Evolutionary conservation across 2,329 filamentous ascomycete genomes (phyloP).

Genomic region (Tolypocladium amazonense): DNA sequence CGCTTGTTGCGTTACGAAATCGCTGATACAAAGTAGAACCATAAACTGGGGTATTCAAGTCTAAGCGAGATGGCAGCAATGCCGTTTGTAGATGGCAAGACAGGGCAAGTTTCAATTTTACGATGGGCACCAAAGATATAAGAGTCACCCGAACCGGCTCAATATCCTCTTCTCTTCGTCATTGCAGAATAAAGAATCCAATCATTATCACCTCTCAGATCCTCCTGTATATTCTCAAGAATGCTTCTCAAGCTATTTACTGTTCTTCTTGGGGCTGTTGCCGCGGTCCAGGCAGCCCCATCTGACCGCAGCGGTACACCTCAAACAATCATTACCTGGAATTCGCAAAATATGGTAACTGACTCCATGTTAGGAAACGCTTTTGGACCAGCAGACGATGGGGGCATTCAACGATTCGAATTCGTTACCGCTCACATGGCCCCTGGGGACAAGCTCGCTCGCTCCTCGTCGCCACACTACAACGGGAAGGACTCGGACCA

Average conservation of each 20-base stretch:
- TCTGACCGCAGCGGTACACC: not conserved
- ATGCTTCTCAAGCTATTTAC: not conserved
- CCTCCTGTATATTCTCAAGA: not conserved
- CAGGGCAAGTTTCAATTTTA: no score
- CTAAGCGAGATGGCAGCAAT: no score
- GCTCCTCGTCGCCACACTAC: constrained; percentile 3
- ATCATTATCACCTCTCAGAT: no score
- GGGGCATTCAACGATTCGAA: not conserved
- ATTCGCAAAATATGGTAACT: not conserved
- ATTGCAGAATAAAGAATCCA: no score
- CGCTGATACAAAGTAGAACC: no score
- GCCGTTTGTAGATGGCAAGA: no score
- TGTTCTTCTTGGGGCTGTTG: not conserved
- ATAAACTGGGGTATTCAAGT: no score
- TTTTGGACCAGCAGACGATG: not conserved
- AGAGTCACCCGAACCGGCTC: not conserved
- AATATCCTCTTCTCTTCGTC: not conserved
- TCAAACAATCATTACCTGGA: no score
- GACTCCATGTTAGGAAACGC: not conserved
- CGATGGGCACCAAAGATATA: not conserved
- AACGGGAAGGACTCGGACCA: not conserved
- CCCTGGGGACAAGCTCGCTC: not conserved
- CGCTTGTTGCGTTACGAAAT: not conserved
- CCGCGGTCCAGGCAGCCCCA: not conserved
- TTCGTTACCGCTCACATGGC: not conserved